Conservation (phyloP, 2,329 filamentous ascomycete genomes). For the Colletotrichum sp. region DNA sequence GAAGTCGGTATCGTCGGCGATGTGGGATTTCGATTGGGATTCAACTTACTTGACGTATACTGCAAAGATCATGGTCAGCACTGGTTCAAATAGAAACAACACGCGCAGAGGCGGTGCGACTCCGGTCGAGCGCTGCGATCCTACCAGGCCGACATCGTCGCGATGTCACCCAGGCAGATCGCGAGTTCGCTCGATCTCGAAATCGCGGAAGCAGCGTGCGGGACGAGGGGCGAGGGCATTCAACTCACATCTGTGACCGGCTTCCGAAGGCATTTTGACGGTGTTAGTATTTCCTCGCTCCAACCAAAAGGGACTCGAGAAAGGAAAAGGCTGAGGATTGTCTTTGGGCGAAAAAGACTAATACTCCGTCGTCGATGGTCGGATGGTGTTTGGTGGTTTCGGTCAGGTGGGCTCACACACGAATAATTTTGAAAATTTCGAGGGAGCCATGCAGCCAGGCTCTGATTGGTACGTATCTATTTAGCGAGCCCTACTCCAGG, state of each 20-base stretch:
- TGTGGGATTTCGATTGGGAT: conserved; percentile 19
- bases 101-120: background rate
- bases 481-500: background rate
- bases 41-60: conserved; percentile 89
- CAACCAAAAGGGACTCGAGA: conserved; percentile 45
- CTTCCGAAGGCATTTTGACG: conserved; percentile 86
- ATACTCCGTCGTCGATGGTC: conserved; percentile 24
- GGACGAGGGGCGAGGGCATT: conserved; percentile 9
- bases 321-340: conserved; percentile 44
- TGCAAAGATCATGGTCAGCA: conserved; percentile 49
- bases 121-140: background rate
- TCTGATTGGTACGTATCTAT: background rate
- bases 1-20: background rate
- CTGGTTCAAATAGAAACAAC: conserved; percentile 3
- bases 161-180: background rate
- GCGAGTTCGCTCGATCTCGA: background rate
- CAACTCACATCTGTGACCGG: conserved; percentile 86
- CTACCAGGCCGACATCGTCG: background rate
- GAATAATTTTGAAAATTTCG: background rate
- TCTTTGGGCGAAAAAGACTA: conserved; percentile 37
- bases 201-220: background rate
- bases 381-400: conserved; percentile 2
- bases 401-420: background rate
- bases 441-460: background rate
- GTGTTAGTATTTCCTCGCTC: conserved; percentile 50